Evolutionary conservation across 257 asterid genomes (phyloP).

Genomic region (Nicotiana obtusifolia): DNA sequence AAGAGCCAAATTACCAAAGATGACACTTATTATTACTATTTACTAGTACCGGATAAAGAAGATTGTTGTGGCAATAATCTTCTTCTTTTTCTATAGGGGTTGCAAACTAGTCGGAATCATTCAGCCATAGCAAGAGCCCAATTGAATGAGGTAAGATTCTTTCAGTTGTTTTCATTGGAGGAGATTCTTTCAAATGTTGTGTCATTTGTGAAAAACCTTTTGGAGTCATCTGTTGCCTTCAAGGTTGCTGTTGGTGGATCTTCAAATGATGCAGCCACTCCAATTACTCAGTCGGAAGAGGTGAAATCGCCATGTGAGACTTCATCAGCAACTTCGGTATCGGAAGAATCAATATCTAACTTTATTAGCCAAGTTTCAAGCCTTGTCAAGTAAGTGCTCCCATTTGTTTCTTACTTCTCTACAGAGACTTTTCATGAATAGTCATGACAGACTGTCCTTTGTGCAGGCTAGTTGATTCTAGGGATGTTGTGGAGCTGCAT

Average conservation of each 20-base stretch:
- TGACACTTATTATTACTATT: neutral
- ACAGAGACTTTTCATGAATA: neutral
- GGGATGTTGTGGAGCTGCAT: constrained; percentile 73
- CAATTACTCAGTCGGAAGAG: constrained; percentile 37
- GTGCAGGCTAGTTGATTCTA: constrained; percentile 84
- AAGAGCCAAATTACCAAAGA: neutral
- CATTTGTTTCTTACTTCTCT: constrained; percentile 8
- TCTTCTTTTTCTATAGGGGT: constrained; percentile 31
- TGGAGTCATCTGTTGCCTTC: constrained; percentile 35
- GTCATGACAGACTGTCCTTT: constrained; percentile 18
- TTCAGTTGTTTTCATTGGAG: constrained; percentile 21
- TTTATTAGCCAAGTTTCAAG: constrained; percentile 69
- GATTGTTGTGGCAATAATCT: constrained; percentile 13
- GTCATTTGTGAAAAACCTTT: constrained; percentile 23
- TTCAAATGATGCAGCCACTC: constrained; percentile 31
- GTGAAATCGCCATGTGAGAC: constrained; percentile 36
- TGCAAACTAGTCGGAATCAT: constrained; percentile 45
- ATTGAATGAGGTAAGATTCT: constrained; percentile 51
- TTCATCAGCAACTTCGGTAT: constrained; percentile 33
- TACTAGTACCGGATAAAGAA: neutral
- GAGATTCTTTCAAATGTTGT: constrained; percentile 21
- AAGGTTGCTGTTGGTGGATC: constrained; percentile 67
- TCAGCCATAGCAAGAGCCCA: constrained; percentile 47
- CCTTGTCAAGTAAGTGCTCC: constrained; percentile 66
- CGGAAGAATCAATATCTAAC: constrained; percentile 64